phyloP scores from a whole-genome alignment of 805 yeast genomes.

The Phaffomyces thermotolerans region DNA sequence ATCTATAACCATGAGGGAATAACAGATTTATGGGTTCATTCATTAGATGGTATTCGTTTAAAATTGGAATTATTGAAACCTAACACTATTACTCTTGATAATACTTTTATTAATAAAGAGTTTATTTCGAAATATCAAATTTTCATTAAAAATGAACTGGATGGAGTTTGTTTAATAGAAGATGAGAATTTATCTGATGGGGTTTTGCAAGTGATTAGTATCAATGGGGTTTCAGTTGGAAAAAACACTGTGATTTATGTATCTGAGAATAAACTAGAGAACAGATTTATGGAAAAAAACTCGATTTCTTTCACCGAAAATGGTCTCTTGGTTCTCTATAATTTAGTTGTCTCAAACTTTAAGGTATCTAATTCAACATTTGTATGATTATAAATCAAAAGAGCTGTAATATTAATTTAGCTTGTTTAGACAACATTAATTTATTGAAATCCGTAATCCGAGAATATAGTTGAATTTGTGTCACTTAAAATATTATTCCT shows the following conservation, averaged over 20 bases:
- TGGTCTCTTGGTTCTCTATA: slow-evolving; percentile 3
- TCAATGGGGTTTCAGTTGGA: slow-evolving; percentile 19
- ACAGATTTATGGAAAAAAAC: not conserved
- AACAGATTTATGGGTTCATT: slow-evolving; percentile 12
- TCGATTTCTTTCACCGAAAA: slow-evolving; percentile 2
- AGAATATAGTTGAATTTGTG: too few relatives aligned
- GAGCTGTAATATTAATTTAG: too few relatives aligned
- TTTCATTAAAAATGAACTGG: slow-evolving; percentile 4
- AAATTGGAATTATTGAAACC: slow-evolving; percentile 37
- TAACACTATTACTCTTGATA: slow-evolving; percentile 35
- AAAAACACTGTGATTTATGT: slow-evolving; percentile 7
- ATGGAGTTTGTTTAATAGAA: slow-evolving; percentile 9
- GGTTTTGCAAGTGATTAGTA: slow-evolving; percentile 12
- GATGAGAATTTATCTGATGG: slow-evolving; percentile 10
- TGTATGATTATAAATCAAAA: not conserved
- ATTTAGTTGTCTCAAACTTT: slow-evolving; percentile 5
- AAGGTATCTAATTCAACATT: not conserved
- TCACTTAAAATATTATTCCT: too few relatives aligned
- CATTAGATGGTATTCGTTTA: slow-evolving; percentile 36
- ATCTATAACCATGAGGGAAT: not conserved
- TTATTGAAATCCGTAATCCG: too few relatives aligned
- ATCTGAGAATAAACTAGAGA: not conserved
- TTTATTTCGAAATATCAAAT: slow-evolving; percentile 6
- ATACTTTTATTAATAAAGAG: slow-evolving; percentile 26
- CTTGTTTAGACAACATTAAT: too few relatives aligned